Percentiles rank a stretch among this genome's conserved stretches.
Evolutionary conservation across 1,139 yeast genomes (phyloP).

Genomic region (Geotrichum cucujoidarum): DNA sequence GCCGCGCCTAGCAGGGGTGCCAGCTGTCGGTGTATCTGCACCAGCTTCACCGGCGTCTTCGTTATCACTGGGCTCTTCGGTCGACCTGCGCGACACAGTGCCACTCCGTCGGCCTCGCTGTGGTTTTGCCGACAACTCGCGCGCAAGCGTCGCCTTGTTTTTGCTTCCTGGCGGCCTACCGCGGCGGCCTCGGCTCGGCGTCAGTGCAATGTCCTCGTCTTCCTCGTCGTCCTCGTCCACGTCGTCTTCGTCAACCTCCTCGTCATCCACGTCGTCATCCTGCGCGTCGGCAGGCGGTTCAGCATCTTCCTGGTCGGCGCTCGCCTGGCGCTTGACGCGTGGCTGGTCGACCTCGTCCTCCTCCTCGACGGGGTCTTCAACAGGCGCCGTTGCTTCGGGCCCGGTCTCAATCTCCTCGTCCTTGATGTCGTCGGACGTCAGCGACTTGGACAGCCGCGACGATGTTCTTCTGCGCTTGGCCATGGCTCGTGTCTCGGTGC

Average conservation of each 20-base stretch:
- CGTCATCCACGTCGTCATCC: conserved; percentile 23
- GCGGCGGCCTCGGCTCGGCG: conserved; percentile 25
- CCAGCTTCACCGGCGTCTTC: conserved; percentile 24
- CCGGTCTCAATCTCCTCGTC: conserved; percentile 14
- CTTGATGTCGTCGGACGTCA: conserved; percentile 7
- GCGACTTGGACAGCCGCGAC: conserved; percentile 15
- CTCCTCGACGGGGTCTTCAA: neutral
- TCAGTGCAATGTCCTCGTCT: conserved; percentile 20
- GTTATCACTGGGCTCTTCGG: conserved; percentile 26
- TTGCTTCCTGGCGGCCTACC: conserved; percentile 38
- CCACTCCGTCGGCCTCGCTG: conserved; percentile 15
- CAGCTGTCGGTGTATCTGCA: conserved; percentile 22
- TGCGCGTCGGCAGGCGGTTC: conserved; percentile 27
- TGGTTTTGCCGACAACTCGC: conserved; percentile 19
- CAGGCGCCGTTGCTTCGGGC: conserved; percentile 11
- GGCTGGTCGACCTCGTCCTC: neutral
- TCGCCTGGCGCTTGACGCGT: neutral
- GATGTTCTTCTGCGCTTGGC: conserved; percentile 21
- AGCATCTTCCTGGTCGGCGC: conserved; percentile 11
- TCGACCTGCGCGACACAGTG: conserved; percentile 19
- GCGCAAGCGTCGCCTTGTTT: conserved; percentile 27
- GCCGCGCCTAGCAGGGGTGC: conserved; percentile 24
- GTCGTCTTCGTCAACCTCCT: conserved; percentile 20
- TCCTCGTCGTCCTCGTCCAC: conserved; percentile 26
- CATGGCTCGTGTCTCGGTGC: conserved; percentile 3